Conservation (phyloP, 768 basidiomycete species). For the Suillus alpinus region DNA sequence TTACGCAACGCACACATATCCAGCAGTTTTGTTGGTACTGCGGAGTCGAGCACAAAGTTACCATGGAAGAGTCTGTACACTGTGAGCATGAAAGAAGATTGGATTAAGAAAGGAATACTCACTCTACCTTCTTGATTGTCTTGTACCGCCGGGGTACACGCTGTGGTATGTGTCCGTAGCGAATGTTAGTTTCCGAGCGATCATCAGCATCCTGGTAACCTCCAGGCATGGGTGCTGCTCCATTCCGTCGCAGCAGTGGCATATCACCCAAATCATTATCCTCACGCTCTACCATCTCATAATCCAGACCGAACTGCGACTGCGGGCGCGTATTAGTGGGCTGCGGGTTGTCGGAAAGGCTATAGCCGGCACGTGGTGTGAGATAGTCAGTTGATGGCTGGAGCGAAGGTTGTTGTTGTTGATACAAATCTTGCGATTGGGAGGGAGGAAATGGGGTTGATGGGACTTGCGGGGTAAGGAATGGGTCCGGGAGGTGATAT, state of each 20-base stretch:
- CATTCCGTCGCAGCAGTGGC: constrained; percentile 56
- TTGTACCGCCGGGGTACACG: constrained; percentile 87
- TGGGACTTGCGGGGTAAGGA: constrained; percentile 28
- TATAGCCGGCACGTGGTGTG: constrained; percentile 14
- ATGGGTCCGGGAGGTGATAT: constrained; percentile 39
- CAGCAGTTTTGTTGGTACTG: constrained; percentile 88
- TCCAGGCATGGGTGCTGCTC: constrained; percentile 42
- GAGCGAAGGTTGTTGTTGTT: constrained; percentile 25
- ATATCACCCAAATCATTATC: constrained; percentile 61
- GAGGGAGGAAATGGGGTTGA: constrained; percentile 12
- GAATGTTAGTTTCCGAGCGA: constrained; percentile 54
- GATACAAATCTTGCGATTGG: constrained; percentile 24
- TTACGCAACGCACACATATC: constrained; percentile 74
- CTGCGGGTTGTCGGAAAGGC: constrained; percentile 21
- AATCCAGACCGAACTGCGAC: constrained; percentile 20
- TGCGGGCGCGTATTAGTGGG: constrained; percentile 22
- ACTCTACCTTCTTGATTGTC: constrained; percentile 91
- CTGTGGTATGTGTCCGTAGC: constrained; percentile 90
- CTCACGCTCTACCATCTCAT: constrained; percentile 42
- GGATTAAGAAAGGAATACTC: constrained; percentile 28
- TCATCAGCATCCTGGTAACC: constrained; percentile 37
- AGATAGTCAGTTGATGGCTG: constrained; percentile 14
- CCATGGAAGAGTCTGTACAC: constrained; percentile 74
- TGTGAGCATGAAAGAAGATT: neutral
- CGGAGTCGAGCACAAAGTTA: constrained; percentile 88